Evolutionary conservation across 805 yeast genomes (phyloP).

Genomic region (Saturnispora gosingensis): DNA sequence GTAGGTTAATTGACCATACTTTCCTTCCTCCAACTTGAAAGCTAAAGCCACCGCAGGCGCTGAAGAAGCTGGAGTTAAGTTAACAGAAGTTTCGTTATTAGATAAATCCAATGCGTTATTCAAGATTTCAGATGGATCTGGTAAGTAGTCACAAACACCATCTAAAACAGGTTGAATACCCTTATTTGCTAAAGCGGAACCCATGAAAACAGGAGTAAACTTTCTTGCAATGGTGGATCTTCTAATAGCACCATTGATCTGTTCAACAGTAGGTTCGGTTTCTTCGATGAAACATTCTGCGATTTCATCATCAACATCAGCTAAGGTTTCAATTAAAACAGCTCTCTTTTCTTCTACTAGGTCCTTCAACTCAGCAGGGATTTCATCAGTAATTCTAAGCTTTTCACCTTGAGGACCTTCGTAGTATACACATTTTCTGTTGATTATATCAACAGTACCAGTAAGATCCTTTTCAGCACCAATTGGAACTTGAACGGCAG

Average conservation of each 20-base stretch:
- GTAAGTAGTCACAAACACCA: conserved; percentile 91
- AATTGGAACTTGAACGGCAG: conserved; percentile 96
- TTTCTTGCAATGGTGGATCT: conserved; percentile 90
- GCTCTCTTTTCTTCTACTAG: conserved; percentile 87
- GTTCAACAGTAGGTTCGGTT: conserved; percentile 72
- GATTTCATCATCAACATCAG: conserved; percentile 96
- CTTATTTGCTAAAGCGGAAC: conserved; percentile 94
- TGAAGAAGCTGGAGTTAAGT: conserved; percentile 59
- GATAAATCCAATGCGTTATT: conserved; percentile 81
- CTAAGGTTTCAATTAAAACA: conserved; percentile 80
- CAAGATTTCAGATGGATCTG: conserved; percentile 88
- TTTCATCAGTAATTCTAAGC: conserved; percentile 45
- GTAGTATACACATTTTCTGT: conserved; percentile 78
- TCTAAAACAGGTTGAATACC: conserved; percentile 94
- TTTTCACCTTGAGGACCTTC: conserved; percentile 87
- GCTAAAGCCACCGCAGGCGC: conserved; percentile 93
- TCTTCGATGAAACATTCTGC: conserved; percentile 91
- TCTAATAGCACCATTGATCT: conserved; percentile 83
- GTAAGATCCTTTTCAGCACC: conserved; percentile 79
- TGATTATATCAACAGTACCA: conserved; percentile 89
- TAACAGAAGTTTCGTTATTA: conserved; percentile 56
- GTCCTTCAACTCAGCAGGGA: conserved; percentile 74
- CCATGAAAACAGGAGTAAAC: conserved; percentile 99
- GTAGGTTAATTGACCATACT: conserved; percentile 95
- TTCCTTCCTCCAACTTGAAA: conserved; percentile 98